Base-by-base conservation (phyloP, 1,139 yeast species). In the Scheffersomyces illinoinensis region DNA sequence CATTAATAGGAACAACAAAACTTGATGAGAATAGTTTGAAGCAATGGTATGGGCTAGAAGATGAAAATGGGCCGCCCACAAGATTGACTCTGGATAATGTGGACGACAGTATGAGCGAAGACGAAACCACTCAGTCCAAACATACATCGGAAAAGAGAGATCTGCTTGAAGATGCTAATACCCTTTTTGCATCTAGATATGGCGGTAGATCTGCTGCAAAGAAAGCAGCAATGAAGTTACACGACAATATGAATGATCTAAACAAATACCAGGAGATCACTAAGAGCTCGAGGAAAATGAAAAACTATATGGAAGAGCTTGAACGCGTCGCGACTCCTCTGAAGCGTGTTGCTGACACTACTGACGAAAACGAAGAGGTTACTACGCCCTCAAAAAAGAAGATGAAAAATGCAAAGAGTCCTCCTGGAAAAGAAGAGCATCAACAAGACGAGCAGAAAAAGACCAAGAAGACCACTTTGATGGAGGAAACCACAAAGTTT, bases 211-310 rank as follows among this genome's bases (percentile, higher is more conserved):
- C 86, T 21, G 96, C 96, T 0, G 87, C 89, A 50, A 81, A 83
- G 54, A 84, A 84, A 64, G 96, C 96, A 0, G 87, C 88, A 0
- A 76, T 77, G 58, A 87, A 86, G 68, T 75, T 90, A n/a, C 93
- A 88, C 64, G 82, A 82, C 23, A 85, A 88, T 65, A 89, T 90
- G 84, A 83, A 84, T 56, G 89, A 89, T 57, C 76, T 90, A 61
- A 89, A 87, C 65, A 81, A 78, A 56, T 90, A 83, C 68, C 87
- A 86, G 61, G 80, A 84, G 63, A 70, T 77, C 63, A 59, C 76
- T 5, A 79, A 79, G 64, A 79, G 83, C 51, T 66, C 74, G 0
- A 67, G 76, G 23, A 78, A 77, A 61, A 77, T 78, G 83, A 73
- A 78, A 54, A 58, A 67, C 4, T 77, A 74, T 58, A 74, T 79